Conservation (phyloP, 371 early-diverging fungal species). For the Nematocida ausubeli region DNA sequence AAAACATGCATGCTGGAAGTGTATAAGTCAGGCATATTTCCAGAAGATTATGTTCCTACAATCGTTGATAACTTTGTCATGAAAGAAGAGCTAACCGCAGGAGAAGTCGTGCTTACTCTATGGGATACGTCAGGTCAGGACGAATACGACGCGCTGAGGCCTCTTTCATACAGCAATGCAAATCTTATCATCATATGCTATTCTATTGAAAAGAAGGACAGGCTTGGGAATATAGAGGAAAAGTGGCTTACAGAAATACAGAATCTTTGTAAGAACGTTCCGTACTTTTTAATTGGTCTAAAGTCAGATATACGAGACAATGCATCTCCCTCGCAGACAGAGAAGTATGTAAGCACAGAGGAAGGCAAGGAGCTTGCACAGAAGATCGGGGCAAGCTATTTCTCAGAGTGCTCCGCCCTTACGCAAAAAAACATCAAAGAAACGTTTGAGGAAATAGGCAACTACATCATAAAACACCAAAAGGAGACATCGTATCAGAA, state of each 20-base stretch:
- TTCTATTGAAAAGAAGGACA: constrained; percentile 68
- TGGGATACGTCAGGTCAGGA: constrained; percentile 70
- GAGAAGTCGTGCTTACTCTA: constrained; percentile 66
- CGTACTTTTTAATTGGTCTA: constrained; percentile 66
- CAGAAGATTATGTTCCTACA: constrained; percentile 68
- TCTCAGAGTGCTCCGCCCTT: constrained; percentile 67
- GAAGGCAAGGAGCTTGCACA: constrained; percentile 63
- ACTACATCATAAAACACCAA: constrained; percentile 53
- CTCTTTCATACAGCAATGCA: constrained; percentile 68
- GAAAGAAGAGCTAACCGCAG: constrained; percentile 55
- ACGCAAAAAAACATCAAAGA: constrained; percentile 67
- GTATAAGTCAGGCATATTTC: constrained; percentile 68
- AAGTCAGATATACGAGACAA: constrained; percentile 67
- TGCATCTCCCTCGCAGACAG: constrained; percentile 30
- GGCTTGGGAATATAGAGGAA: constrained; percentile 64
- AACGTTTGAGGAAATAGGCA: constrained; percentile 63
- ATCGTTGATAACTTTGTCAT: constrained; percentile 69
- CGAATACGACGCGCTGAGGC: constrained; percentile 69
- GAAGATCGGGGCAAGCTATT: constrained; percentile 64
- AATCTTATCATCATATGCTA: constrained; percentile 68
- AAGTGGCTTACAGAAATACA: constrained; percentile 69
- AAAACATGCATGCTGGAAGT: constrained; percentile 69
- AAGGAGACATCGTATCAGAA: constrained; percentile 21
- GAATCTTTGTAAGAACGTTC: constrained; percentile 67
- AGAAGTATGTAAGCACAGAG: constrained; percentile 58